Conservation (phyloP, 208 protist genomes). For the Crithidia bombi region DNA sequence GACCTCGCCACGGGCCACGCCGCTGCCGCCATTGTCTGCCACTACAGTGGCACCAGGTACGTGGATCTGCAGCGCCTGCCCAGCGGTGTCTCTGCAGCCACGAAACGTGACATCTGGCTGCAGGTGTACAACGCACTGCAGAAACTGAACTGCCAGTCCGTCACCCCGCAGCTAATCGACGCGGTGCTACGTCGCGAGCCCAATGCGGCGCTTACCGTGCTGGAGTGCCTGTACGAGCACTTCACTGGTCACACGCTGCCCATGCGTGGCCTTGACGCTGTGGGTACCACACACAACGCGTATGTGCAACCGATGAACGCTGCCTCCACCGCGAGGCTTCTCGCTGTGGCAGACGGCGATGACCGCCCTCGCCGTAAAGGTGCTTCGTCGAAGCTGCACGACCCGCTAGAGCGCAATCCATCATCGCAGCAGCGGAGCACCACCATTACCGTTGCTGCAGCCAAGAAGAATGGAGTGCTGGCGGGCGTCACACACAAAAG, state of each 20-base stretch:
- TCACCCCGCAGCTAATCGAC: constrained; percentile 61
- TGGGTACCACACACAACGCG: constrained; percentile 15
- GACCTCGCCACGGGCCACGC: constrained; percentile 95
- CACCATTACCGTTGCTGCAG: neutral
- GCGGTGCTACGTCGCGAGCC: constrained; percentile 61
- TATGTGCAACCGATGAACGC: constrained; percentile 32
- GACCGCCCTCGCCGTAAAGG: neutral
- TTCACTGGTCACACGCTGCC: constrained; percentile 57
- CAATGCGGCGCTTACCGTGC: constrained; percentile 54
- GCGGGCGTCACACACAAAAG: neutral
- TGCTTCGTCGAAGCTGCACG: neutral
- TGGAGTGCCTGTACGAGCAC: constrained; percentile 85
- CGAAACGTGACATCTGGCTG: constrained; percentile 92
- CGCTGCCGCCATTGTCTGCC: constrained; percentile 93
- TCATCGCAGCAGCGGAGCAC: neutral
- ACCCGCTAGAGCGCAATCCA: neutral
- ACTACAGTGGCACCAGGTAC: constrained; percentile 66
- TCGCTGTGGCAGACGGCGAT: constrained; percentile 6
- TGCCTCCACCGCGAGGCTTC: constrained; percentile 23
- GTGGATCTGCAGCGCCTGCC: constrained; percentile 35
- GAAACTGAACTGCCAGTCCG: constrained; percentile 48
- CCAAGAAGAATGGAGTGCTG: neutral
- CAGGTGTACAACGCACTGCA: constrained; percentile 59
- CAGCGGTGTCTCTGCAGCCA: constrained; percentile 71
- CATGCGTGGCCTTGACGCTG: constrained; percentile 34